These are phyloP conservation scores for Leishmania mexicana DNA, from an alignment of 208 protist species.

Conservation along the genomic window DNA sequence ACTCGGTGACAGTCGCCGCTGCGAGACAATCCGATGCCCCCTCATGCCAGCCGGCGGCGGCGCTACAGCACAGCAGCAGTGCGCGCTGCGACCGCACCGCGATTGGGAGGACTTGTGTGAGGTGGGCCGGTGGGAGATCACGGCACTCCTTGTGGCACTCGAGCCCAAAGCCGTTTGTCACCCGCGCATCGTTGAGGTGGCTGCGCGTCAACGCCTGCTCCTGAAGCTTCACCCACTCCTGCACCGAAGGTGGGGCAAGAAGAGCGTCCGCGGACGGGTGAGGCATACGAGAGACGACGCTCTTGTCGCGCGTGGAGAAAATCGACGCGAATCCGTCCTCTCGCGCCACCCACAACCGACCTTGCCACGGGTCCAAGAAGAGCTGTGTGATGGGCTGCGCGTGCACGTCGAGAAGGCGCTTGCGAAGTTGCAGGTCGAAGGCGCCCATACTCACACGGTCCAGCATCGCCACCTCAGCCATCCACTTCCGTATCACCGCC, in stretches of 20 bases:
- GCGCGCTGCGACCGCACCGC: conserved; percentile 34
- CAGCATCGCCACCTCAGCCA: conserved; percentile 36
- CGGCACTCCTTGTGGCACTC: conserved; percentile 67
- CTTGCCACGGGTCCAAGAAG: conserved; percentile 59
- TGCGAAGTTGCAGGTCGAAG: conserved; percentile 55
- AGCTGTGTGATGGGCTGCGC: conserved; percentile 73
- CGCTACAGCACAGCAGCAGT: conserved; percentile 30
- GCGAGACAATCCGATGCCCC: not conserved
- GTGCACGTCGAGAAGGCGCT: conserved; percentile 69
- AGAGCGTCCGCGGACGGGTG: conserved; percentile 67
- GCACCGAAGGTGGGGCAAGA: conserved; percentile 45
- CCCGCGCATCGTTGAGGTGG: conserved; percentile 10
- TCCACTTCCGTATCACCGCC: not conserved
- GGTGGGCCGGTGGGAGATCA: conserved; percentile 50
- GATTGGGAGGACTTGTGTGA: conserved; percentile 58
- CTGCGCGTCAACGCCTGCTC: conserved; percentile 14
- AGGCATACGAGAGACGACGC: conserved; percentile 61
- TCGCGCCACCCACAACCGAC: conserved; percentile 71
- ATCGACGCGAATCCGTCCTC: conserved; percentile 77
- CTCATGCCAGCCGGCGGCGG: not conserved
- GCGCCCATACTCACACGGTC: conserved; percentile 27
- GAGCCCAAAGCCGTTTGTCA: conserved; percentile 30
- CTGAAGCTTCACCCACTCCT: conserved; percentile 58
- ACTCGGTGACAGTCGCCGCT: not conserved
- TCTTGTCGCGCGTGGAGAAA: conserved; percentile 71